Evolutionary conservation across 2,329 filamentous ascomycete species (phyloP).

Genomic region (Leptographium wingfieldii): DNA sequence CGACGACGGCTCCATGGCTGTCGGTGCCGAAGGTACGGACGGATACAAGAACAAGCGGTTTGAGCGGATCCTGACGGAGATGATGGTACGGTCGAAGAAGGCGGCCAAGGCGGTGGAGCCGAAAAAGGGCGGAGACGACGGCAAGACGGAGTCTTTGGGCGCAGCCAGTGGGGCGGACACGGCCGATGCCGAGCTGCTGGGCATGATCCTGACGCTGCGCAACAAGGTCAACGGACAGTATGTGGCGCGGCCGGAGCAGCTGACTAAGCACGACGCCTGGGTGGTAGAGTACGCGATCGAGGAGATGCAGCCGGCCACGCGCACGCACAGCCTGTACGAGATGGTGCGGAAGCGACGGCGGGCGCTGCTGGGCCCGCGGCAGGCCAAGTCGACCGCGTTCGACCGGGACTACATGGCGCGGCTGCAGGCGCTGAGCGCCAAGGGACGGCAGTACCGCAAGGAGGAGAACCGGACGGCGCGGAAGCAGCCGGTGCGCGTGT

Average conservation of each 20-base stretch:
- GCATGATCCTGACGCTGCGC: constrained; percentile 53
- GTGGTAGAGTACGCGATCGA: constrained; percentile 64
- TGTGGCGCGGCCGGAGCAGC: constrained; percentile 45
- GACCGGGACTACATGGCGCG: constrained; percentile 8
- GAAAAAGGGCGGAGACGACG: neutral
- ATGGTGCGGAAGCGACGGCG: constrained; percentile 9
- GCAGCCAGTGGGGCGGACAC: neutral
- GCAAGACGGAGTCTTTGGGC: neutral
- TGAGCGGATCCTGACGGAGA: constrained; percentile 36
- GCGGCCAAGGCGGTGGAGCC: neutral
- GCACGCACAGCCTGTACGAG: constrained; percentile 8
- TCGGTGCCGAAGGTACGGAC: neutral
- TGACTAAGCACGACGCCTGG: constrained; percentile 43
- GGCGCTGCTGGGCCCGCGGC: neutral
- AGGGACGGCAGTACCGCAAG: constrained; percentile 9
- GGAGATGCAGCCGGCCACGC: constrained; percentile 18
- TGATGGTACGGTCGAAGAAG: constrained; percentile 27
- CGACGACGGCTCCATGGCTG: constrained; percentile 10
- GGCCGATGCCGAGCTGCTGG: constrained; percentile 36
- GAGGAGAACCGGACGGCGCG: constrained; percentile 34
- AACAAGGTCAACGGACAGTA: constrained; percentile 58
- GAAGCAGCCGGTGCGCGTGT: constrained; percentile 31
- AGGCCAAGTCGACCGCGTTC: constrained; percentile 1
- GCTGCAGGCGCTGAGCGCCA: constrained; percentile 9
- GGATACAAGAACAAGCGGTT: constrained; percentile 33